Evolutionary conservation across 208 protist species (phyloP), one percentile per base, ranked within the genome.

Genomic region (Sergeia podlipaevii): DNA sequence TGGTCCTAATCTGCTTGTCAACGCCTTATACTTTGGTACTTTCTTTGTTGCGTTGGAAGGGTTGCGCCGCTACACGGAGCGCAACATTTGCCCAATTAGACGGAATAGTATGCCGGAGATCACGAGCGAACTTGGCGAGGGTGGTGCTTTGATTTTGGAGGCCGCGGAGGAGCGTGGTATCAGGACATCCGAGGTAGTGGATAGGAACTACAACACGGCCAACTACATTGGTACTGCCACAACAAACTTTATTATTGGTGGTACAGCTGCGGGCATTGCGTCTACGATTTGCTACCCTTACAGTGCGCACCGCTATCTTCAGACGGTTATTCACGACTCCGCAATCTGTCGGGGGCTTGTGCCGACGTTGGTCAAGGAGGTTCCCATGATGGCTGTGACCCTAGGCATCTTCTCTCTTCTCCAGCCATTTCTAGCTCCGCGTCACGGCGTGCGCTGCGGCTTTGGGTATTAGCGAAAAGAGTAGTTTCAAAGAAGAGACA

Each of bases 241-340:
- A 30, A 77, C 68, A 4, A 88, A 95, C 56, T 83, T 77, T 45
- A 54, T 87, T 1, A 28, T 90, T 13, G 89, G 85, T 21, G 89
- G 89, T 15, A 68, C 74, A 20, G 80, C 89, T 6, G 89, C 89
- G 7, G 80, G 70, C 17, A 78, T 93, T 17, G 89, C 89, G 8
- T 79, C 80, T 6, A 91, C 85, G n/a, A 60, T 91, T 21, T 93
- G 82, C 58, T 95, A 95, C 59, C 89, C 89, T 4, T 67, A 82
- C 49, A 89, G 80, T 50, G 89, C 89, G 15, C 84, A 93, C 52
- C 66, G 70, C 48, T 95, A 95, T 60, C 73, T 91, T 60, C 89
- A 95, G 52, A 95, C 89, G 2, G 85, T 95, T 18, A 95, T 95
- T 56, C 73, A 95, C 60, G 89, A 95, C 57, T 95, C 89, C 1